Base-by-base conservation (phyloP, 306 rosid genomes). In the Urtica urens region DNA sequence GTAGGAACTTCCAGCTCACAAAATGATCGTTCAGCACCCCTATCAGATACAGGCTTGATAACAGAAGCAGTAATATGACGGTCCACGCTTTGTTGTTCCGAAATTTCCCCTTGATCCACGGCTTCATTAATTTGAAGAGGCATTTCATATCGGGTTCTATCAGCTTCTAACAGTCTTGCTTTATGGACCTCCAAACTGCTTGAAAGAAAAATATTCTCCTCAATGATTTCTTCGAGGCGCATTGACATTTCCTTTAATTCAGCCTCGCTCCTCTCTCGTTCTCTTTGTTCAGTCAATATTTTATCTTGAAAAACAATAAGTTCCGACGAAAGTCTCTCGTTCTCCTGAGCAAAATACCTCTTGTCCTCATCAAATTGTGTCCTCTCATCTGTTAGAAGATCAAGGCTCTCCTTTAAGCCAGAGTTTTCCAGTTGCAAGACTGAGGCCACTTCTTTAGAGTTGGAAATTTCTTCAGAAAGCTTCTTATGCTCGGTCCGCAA, bases 181-280 rank as follows among this genome's bases (percentile, higher is more conserved):
- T 76, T 84, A 38, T 76, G 67, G 18, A 39, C 45, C 39, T 72
- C 82, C 67, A 83, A 65, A 69, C 71, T 62, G 73, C 71, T 63
- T 47, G 55, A 62, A 44, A 78, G 86, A 61, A 37, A 70, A 24
- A 63, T 51, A 22, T 83, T 88, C 62, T 81, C 95, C 46, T 74
- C 55, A 5, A 74, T 68, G 57, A 83, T 69, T 69, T 84, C 80
- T 63, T 76, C 90, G 68, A 81, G 71, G 57, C 22, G 54, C 35
- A 26, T 18, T 38, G 65, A 56, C 17, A 53, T 59, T 72, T 78
- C 80, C 64, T 66, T 66, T 28, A 78, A 67, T 30, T 81, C 77
- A 68, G 39, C 56, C 68, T 72, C 82, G 59, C 74, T 42, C 72
- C 62, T 74, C 65, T 46, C 60, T 5, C 42, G 70, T 33, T 74